Evolutionary conservation across 441 rosid species (phyloP).

Genomic region (Iberis amara): DNA sequence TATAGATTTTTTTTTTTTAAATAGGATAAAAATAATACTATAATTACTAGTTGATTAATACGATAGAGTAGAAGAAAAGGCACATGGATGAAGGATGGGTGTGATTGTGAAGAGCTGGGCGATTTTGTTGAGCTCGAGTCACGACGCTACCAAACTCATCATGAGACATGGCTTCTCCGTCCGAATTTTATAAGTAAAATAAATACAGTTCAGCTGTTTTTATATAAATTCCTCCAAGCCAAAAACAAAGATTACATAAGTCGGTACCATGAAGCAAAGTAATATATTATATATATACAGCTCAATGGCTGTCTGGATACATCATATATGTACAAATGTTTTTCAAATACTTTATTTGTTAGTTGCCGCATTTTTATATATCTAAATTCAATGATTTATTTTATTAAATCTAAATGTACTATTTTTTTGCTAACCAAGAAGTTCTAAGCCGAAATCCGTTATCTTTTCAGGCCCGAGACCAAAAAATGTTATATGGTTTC

Average conservation of each 20-base stretch:
- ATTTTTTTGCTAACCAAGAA: too few species aligned
- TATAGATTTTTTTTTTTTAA: too few species aligned
- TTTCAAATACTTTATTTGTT: slow-evolving; percentile 10
- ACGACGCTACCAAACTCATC: slow-evolving; percentile 37
- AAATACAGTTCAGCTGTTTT: background rate
- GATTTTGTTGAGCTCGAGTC: slow-evolving; percentile 27
- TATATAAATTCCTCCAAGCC: slow-evolving; percentile 19
- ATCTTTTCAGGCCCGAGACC: too few species aligned
- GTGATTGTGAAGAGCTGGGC: slow-evolving; percentile 29
- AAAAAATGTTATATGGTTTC: too few species aligned
- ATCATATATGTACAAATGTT: slow-evolving; percentile 11
- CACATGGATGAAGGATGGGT: slow-evolving; percentile 35
- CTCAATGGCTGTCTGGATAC: slow-evolving; percentile 23
- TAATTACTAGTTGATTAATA: too few species aligned
- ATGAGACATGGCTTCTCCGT: slow-evolving; percentile 30
- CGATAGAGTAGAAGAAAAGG: slow-evolving; percentile 6
- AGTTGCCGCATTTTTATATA: slow-evolving; percentile 12
- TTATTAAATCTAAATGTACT: background rate
- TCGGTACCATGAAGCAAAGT: slow-evolving; percentile 30
- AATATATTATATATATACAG: slow-evolving; percentile 18
- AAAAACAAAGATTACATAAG: slow-evolving; percentile 28
- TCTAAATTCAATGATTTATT: slow-evolving; percentile 5
- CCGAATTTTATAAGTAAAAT: background rate
- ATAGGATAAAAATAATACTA: too few species aligned
- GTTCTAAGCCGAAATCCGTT: too few species aligned